phyloP scores from a whole-genome alignment of 306 rosid species.

The Nissolia schottii region DNA sequence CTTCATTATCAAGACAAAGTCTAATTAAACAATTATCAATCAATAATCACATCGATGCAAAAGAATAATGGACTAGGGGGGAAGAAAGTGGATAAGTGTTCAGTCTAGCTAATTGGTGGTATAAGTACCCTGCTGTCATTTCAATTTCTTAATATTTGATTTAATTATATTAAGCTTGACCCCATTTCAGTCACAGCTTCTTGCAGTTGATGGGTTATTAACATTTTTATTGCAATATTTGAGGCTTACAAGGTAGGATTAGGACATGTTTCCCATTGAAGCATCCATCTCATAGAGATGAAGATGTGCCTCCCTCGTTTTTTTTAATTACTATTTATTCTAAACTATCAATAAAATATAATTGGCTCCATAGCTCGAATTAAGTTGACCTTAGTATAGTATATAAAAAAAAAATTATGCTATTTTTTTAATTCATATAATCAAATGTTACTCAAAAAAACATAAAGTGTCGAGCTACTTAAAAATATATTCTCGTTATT shows the following conservation, averaged over 20 bases:
- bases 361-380: too few species aligned
- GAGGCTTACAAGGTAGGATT: not conserved
- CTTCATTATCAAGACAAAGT: not conserved
- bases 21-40: not conserved
- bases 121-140: not conserved
- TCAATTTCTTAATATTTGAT: not conserved
- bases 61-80: not conserved
- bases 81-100: not conserved
- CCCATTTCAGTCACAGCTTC: not conserved
- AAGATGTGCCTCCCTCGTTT: not conserved
- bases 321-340: too few species aligned
- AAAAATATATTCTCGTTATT: too few species aligned
- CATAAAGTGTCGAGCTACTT: too few species aligned
- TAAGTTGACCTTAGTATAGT: too few species aligned
- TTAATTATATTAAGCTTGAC: not conserved
- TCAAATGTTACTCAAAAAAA: too few species aligned
- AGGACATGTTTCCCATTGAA: not conserved
- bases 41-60: not conserved
- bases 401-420: too few species aligned
- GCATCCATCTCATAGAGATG: not conserved
- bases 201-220: not conserved
- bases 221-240: constrained; percentile 6
- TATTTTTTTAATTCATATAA: too few species aligned
- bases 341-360: too few species aligned
- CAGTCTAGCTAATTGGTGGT: not conserved